Evolutionary conservation across 2,329 filamentous ascomycete genomes (phyloP).

Genomic region (Magnaporthiopsis rhizophila): DNA sequence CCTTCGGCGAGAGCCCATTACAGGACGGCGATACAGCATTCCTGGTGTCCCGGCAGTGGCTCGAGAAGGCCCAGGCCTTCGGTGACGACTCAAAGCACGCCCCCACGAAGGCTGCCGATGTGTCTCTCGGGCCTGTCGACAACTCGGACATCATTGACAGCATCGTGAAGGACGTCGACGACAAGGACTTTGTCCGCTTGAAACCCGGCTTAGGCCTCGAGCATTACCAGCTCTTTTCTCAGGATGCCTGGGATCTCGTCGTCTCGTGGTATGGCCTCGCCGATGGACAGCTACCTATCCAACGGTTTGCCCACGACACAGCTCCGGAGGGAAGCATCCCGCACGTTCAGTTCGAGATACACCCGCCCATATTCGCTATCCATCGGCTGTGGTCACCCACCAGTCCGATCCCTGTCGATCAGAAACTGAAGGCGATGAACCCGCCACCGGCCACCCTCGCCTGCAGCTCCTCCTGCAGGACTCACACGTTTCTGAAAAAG

Average conservation of each 20-base stretch:
- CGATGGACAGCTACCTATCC: slow-evolving; percentile 61
- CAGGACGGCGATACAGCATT: slow-evolving; percentile 68
- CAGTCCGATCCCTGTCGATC: slow-evolving; percentile 47
- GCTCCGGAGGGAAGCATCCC: slow-evolving; percentile 46
- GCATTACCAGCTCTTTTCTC: slow-evolving; percentile 69
- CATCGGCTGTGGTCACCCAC: slow-evolving; percentile 64
- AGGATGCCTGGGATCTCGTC: slow-evolving; percentile 74
- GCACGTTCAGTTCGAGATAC: slow-evolving; percentile 74
- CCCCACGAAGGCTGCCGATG: slow-evolving; percentile 51
- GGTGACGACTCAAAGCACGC: slow-evolving; percentile 48
- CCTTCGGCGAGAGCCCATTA: slow-evolving; percentile 43
- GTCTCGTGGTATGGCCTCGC: slow-evolving; percentile 75
- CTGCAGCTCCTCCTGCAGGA: slow-evolving; percentile 61
- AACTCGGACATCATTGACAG: slow-evolving; percentile 74
- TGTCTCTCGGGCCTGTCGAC: slow-evolving; percentile 69
- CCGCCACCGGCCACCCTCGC: slow-evolving; percentile 58
- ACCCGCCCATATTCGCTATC: slow-evolving; percentile 78
- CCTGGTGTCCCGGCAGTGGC: slow-evolving; percentile 72
- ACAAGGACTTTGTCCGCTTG: slow-evolving; percentile 61
- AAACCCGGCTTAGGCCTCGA: slow-evolving; percentile 60
- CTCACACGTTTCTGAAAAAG: slow-evolving; percentile 67
- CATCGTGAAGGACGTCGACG: slow-evolving; percentile 41
- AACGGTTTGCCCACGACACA: slow-evolving; percentile 71
- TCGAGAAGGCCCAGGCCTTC: slow-evolving; percentile 62
- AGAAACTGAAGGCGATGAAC: slow-evolving; percentile 52